These are phyloP conservation scores for Colletotrichum phormii DNA, from an alignment of 2,329 filamentous ascomycete species.

Conservation along the genomic window DNA sequence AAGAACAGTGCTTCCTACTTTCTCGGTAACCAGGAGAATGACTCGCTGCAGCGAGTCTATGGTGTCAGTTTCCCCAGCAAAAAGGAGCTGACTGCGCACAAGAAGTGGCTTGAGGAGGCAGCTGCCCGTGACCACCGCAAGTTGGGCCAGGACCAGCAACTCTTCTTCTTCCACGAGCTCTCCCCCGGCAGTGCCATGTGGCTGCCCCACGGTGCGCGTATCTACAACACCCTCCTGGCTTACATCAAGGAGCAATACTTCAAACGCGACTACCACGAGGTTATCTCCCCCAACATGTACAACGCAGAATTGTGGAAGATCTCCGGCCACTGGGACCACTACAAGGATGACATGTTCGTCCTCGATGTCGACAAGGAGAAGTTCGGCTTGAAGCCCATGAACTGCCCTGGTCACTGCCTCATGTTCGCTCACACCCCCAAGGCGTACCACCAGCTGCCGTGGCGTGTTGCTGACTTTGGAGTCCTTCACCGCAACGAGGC, in stretches of 20 bases:
- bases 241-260: slow-evolving; percentile 91
- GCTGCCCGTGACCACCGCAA: slow-evolving; percentile 95
- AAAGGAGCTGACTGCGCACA: slow-evolving; percentile 91
- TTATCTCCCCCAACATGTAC: slow-evolving; percentile 94
- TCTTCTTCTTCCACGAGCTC: slow-evolving; percentile 95
- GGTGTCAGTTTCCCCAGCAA: slow-evolving; percentile 97
- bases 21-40: slow-evolving; percentile 91
- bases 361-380: slow-evolving; percentile 85
- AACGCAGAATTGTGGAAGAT: slow-evolving; percentile 93
- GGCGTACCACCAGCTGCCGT: slow-evolving; percentile 90
- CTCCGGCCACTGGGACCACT: slow-evolving; percentile 92
- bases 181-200: slow-evolving; percentile 96
- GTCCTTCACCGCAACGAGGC: slow-evolving; percentile 91
- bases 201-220: slow-evolving; percentile 90
- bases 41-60: slow-evolving; percentile 95
- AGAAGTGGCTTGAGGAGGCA: slow-evolving; percentile 97
- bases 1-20: slow-evolving; percentile 85
- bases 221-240: slow-evolving; percentile 88
- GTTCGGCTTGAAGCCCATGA: slow-evolving; percentile 91
- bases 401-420: slow-evolving; percentile 94
- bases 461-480: slow-evolving; percentile 95
- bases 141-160: slow-evolving; percentile 94
- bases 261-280: slow-evolving; percentile 93
- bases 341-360: slow-evolving; percentile 84
- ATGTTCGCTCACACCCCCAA: slow-evolving; percentile 87